Evolutionary conservation across 2,329 filamentous ascomycete species (phyloP).

Genomic region (Neobulgaria alba): DNA sequence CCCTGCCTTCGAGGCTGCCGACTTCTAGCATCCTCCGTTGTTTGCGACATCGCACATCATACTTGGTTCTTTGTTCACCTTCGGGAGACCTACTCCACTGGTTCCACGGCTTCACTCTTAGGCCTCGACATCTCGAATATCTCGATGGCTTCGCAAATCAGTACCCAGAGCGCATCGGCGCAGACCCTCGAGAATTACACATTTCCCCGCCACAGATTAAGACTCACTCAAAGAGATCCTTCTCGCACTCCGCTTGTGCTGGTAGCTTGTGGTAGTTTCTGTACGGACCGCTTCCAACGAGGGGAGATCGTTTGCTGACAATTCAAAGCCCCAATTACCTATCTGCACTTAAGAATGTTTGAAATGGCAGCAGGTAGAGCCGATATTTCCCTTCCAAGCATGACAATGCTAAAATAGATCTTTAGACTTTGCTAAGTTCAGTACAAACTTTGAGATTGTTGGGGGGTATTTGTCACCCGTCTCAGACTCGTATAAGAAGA

Average conservation of each 20-base stretch:
- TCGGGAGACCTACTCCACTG: too few relatives aligned
- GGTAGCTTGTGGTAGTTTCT: constrained; percentile 43
- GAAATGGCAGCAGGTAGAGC: constrained; percentile 58
- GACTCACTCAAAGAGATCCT: constrained; percentile 44
- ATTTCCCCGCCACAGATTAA: constrained; percentile 53
- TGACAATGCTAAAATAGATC: not conserved
- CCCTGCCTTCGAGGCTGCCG: too few relatives aligned
- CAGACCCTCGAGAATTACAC: constrained; percentile 33
- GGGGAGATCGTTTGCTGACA: not conserved
- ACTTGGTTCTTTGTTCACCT: not conserved
- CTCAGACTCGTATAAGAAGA: constrained; percentile 62
- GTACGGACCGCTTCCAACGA: constrained; percentile 23
- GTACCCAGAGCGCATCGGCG: not conserved
- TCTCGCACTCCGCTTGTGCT: constrained; percentile 55
- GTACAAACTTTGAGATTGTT: constrained; percentile 72
- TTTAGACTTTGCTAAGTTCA: constrained; percentile 63
- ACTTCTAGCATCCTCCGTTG: too few relatives aligned
- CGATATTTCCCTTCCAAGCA: not conserved
- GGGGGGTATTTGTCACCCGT: constrained; percentile 75
- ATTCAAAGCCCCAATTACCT: constrained; percentile 48
- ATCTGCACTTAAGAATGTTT: constrained; percentile 78
- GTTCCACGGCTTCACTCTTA: too few relatives aligned
- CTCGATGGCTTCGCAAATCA: too few relatives aligned
- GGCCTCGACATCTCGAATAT: too few relatives aligned
- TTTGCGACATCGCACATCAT: not conserved